Evolutionary conservation across 768 basidiomycete species (phyloP).

Genomic region (Clavulina sp.): DNA sequence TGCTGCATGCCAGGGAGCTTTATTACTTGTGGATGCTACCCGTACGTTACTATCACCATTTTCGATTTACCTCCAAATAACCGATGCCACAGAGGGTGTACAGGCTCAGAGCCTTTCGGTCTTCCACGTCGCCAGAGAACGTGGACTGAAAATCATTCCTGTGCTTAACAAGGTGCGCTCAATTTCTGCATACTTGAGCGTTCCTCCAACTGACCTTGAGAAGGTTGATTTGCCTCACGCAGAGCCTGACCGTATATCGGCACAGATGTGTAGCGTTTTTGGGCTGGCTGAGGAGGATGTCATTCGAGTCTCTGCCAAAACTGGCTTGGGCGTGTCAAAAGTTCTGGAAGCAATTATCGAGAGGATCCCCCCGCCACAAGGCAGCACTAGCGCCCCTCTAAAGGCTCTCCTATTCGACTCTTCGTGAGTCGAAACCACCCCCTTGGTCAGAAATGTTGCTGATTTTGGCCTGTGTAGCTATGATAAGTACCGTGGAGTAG

Average conservation of each 20-base stretch:
- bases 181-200: background rate
- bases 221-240: constrained; percentile 89
- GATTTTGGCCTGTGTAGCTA: constrained; percentile 33
- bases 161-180: constrained; percentile 71
- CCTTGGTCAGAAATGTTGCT: background rate
- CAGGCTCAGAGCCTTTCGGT: constrained; percentile 97
- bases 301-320: constrained; percentile 80
- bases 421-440: constrained; percentile 32
- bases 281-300: constrained; percentile 60
- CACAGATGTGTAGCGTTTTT: constrained; percentile 68
- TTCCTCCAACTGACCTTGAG: background rate
- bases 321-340: constrained; percentile 61
- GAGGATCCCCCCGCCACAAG: constrained; percentile 66
- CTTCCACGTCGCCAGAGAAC: constrained; percentile 71
- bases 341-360: constrained; percentile 69
- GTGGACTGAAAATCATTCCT: constrained; percentile 68
- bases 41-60: constrained; percentile 20
- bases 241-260: constrained; percentile 59
- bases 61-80: background rate
- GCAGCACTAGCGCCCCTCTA: constrained; percentile 33
- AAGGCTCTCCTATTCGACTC: constrained; percentile 90
- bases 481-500: constrained; percentile 90
- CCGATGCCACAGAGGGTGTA: constrained; percentile 42
- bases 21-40: constrained; percentile 79
- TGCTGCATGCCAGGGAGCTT: constrained; percentile 83